Conservation (phyloP, 2,329 filamentous ascomycete genomes). For the Apiospora rasikravindrae region DNA sequence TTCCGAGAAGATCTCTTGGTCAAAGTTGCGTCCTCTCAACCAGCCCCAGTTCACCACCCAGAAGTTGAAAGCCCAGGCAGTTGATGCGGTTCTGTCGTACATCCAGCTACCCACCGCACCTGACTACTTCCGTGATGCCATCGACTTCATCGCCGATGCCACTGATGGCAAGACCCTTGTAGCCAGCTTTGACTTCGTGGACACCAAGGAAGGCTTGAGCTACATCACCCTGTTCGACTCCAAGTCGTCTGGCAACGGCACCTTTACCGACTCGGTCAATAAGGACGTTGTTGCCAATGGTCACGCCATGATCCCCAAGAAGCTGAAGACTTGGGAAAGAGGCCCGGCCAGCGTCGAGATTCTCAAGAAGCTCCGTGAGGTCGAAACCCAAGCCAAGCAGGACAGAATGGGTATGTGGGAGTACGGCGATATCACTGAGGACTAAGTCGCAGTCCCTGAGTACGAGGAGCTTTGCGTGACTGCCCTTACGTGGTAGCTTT, state of each 20-base stretch:
- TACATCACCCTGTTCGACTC: slow-evolving; percentile 90
- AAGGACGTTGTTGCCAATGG: slow-evolving; percentile 84
- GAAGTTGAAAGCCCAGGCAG: slow-evolving; percentile 85
- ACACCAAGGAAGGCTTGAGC: slow-evolving; percentile 77
- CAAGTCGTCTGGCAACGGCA: slow-evolving; percentile 60
- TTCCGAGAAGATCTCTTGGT: slow-evolving; percentile 86
- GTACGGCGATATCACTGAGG: slow-evolving; percentile 95
- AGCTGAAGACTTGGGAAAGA: slow-evolving; percentile 90
- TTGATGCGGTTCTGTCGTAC: slow-evolving; percentile 86
- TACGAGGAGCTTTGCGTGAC: too few species aligned
- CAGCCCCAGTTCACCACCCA: slow-evolving; percentile 79
- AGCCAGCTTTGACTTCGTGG: slow-evolving; percentile 87
- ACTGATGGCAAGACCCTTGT: slow-evolving; percentile 81
- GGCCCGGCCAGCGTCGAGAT: slow-evolving; percentile 71
- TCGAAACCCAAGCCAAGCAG: slow-evolving; percentile 79
- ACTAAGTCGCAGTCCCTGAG: slow-evolving; percentile 52
- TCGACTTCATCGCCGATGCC: slow-evolving; percentile 74
- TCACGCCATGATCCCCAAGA: slow-evolving; percentile 87
- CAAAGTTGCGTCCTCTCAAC: slow-evolving; percentile 78
- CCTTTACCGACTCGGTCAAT: slow-evolving; percentile 81
- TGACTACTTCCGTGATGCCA: slow-evolving; percentile 84
- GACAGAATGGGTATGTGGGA: slow-evolving; percentile 92
- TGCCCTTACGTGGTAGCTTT: background rate
- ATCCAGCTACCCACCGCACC: slow-evolving; percentile 82
- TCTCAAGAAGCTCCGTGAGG: slow-evolving; percentile 72